Evolutionary conservation across 768 basidiomycete species (phyloP), one percentile per base, ranked within the genome.

Genomic region (Termitomyces sp.): DNA sequence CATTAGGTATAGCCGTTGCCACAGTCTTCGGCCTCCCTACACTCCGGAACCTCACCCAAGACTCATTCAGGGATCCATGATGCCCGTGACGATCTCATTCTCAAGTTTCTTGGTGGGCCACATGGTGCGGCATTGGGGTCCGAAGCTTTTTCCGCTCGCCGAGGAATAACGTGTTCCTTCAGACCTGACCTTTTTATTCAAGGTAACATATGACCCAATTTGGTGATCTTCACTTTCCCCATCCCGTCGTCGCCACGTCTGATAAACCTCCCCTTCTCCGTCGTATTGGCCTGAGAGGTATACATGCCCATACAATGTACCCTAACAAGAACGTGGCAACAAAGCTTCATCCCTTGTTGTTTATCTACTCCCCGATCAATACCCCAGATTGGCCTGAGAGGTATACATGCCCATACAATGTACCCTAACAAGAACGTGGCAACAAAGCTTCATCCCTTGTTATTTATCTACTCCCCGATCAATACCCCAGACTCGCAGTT

Each of bases 341-440:
- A 31, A 77, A 70, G 56, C 65, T 65, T 32, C 80, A 81, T 63
- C 69, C 82, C 25, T 65, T 72, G 61, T 73, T 77, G 17, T 73
- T 81, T 62, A 77, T 68, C n/a, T n/a, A n/a, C n/a, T n/a, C 49
- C 65, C 69, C 41, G 69, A 68, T 38, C 69, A 73, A 52, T 81
- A 77, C 62, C 81, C 82, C 21, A 69, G 64, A 48, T 68, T 83
- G 25, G 77, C 81, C n/a, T n/a, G n/a, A n/a, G n/a, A n/a, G n/a
- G n/a, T n/a, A n/a, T n/a, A n/a, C n/a, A n/a, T n/a, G n/a, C n/a
- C n/a, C n/a, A n/a, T n/a, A n/a, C n/a, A n/a, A n/a, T n/a, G n/a
- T n/a, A n/a, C n/a, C n/a, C n/a, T n/a, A n/a, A n/a, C n/a, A n/a
- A n/a, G 52, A 60, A 70, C 25, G 67, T 73, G 29, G 57, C 56